Percentiles rank a stretch among this genome's conserved stretches.
phyloP scores from a whole-genome alignment of 2,329 filamentous ascomycete genomes.

The Venturia oleaginea region DNA sequence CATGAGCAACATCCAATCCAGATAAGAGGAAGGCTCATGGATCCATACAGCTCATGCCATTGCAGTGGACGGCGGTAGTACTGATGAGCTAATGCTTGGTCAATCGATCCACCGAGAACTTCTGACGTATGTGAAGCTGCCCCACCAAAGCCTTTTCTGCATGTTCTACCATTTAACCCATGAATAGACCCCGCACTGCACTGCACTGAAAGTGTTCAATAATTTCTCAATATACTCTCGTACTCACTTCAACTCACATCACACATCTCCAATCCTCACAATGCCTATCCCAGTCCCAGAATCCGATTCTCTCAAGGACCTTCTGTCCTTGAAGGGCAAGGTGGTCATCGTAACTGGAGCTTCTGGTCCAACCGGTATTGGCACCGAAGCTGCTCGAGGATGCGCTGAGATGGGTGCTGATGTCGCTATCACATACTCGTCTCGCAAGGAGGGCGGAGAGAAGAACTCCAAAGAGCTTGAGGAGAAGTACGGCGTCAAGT shows the following conservation, averaged over 20 bases:
- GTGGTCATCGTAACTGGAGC: constrained; percentile 44
- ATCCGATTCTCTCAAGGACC: constrained; percentile 48
- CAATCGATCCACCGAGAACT: neutral
- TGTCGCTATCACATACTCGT: constrained; percentile 58
- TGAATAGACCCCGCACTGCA: neutral
- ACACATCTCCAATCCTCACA: constrained; percentile 20
- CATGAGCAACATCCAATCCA: neutral
- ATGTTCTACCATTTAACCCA: neutral
- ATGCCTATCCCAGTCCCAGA: constrained; percentile 52
- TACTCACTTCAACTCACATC: neutral
- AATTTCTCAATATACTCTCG: neutral
- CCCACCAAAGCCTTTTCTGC: neutral
- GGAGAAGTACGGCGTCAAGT: constrained; percentile 13
- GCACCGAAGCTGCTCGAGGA: constrained; percentile 56
- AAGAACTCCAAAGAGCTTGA: constrained; percentile 48
- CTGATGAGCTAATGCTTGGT: constrained; percentile 8
- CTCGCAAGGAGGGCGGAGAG: constrained; percentile 51
- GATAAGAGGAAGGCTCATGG: neutral
- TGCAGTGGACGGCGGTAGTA: neutral
- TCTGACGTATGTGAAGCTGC: neutral
- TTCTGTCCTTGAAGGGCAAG: constrained; percentile 45
- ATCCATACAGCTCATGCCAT: neutral
- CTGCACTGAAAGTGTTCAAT: neutral
- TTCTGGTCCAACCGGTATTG: constrained; percentile 57
- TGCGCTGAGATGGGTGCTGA: constrained; percentile 57